Conservation (phyloP, 1,139 yeast species). For the Nematodospora anomalae region DNA sequence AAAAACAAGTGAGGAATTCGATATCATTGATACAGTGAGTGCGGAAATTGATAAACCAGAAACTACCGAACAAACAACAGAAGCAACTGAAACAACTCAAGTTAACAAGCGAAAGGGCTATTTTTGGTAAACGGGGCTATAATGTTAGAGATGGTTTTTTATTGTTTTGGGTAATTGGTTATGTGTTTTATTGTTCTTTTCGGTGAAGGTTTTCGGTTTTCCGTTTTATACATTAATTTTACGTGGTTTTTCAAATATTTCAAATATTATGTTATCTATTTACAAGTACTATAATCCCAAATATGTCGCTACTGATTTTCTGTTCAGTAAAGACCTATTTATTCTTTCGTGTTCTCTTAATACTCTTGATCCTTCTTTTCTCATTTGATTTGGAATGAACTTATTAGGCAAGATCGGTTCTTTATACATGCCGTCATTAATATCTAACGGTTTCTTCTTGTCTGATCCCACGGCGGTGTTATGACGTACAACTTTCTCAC, state of each 20-base stretch:
- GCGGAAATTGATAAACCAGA: slow-evolving; percentile 2
- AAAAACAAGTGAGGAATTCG: slow-evolving; percentile 34
- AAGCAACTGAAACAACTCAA: slow-evolving; percentile 10
- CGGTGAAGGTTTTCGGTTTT: slow-evolving; percentile 1
- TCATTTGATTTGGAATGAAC: slow-evolving; percentile 58
- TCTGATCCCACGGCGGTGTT: slow-evolving; percentile 59
- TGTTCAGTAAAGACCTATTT: slow-evolving; percentile 21
- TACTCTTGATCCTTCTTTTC: slow-evolving; percentile 41
- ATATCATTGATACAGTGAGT: slow-evolving; percentile 40
- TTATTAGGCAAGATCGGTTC: slow-evolving; percentile 71
- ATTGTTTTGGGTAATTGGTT: slow-evolving; percentile 1
- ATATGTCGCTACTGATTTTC: slow-evolving; percentile 30
- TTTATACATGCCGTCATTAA: slow-evolving; percentile 77
- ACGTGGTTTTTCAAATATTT: neutral
- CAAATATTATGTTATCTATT: slow-evolving; percentile 6
- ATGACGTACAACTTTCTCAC: slow-evolving; percentile 19
- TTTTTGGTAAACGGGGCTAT: slow-evolving; percentile 12
- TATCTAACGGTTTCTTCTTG: slow-evolving; percentile 60
- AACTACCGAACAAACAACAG: slow-evolving; percentile 4
- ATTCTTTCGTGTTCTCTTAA: slow-evolving; percentile 28
- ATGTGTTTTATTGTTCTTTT: slow-evolving; percentile 2
- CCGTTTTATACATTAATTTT: slow-evolving; percentile 1
- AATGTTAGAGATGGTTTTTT: slow-evolving; percentile 3
- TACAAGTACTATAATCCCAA: slow-evolving; percentile 18
- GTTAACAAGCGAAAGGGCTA: slow-evolving; percentile 17